Evolutionary conservation across 768 basidiomycete genomes (phyloP), one percentile per base, ranked within the genome.

Genomic region (Auricularia sp.): DNA sequence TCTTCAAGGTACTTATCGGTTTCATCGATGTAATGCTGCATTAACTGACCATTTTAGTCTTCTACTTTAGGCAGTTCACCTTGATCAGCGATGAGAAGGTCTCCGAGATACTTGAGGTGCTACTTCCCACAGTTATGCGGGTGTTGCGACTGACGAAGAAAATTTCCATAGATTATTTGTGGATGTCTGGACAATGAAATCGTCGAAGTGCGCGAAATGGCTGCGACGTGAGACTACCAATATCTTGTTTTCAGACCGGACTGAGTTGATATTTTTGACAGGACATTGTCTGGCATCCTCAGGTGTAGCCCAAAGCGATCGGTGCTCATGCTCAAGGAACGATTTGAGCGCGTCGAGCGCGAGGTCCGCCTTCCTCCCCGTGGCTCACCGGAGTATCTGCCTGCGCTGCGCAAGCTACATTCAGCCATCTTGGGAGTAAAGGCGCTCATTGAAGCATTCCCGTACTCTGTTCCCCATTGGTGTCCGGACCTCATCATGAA

Each of bases 391-490:
- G 79, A 69, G 7, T 95, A 94, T 73, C 86, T 83, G 65, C 77
- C 79, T 58, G 84, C 87, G 6, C 77, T 95, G 14, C 84, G 91
- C 34, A 84, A 88, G 71, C 83, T 91, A 29, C 93, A 97, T 74
- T 90, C 91, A 33, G 93, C 93, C 1, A 90, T 98, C 64, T 80
- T 98, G 60, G 96, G 96, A n/a, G 86, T 95, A 54, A 92, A 91
- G 68, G 92, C 96, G 4, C 78, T 98, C 36, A 85, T 98, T 39
- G 91, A 95, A 70, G 95, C 93, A 64, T 96, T 90, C 73, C 96
- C 96, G 0, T 97, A 97, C 75, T 94, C 93, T 1, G 88, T 98
- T 14, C 96, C 96, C 71, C 85, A 87, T 67, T 98, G 94, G 89
- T 87, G 96, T 83, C 91, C 94, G 0, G 85, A 87, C 59, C 80